phyloP scores from a whole-genome alignment of 257 asterid genomes.

The Eustoma russellianum region DNA sequence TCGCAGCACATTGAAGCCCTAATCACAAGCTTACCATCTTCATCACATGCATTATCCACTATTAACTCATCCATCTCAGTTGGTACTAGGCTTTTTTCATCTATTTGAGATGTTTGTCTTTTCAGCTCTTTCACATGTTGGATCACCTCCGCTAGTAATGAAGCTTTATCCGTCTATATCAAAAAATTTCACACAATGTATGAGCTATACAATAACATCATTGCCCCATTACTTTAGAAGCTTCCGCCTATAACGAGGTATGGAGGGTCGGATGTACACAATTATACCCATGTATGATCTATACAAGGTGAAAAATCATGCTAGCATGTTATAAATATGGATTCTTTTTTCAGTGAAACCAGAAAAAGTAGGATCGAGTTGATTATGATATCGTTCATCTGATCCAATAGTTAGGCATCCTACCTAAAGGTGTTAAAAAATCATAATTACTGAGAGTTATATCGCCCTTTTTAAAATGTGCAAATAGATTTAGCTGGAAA shows the following conservation, averaged over 20 bases:
- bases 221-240: too few relatives aligned
- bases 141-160: constrained; percentile 83
- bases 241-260: constrained; percentile 29
- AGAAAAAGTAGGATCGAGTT: too few relatives aligned
- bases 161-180: constrained; percentile 74
- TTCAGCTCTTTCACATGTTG: constrained; percentile 84
- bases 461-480: too few relatives aligned
- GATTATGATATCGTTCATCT: too few relatives aligned
- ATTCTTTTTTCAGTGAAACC: not conserved
- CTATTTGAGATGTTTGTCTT: constrained; percentile 54
- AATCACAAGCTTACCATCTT: constrained; percentile 54
- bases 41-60: constrained; percentile 58
- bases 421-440: too few relatives aligned
- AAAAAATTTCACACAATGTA: not conserved
- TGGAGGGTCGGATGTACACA: too few relatives aligned
- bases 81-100: constrained; percentile 50
- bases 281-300: not conserved
- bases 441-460: too few relatives aligned
- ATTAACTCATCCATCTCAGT: constrained; percentile 63
- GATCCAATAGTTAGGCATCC: too few relatives aligned
- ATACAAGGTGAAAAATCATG: not conserved
- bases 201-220: not conserved
- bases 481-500: too few relatives aligned
- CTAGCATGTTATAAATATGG: not conserved
- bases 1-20: constrained; percentile 82